Conservation (phyloP, 352 stramenopile species). For the Phytophthora kernoviae region DNA sequence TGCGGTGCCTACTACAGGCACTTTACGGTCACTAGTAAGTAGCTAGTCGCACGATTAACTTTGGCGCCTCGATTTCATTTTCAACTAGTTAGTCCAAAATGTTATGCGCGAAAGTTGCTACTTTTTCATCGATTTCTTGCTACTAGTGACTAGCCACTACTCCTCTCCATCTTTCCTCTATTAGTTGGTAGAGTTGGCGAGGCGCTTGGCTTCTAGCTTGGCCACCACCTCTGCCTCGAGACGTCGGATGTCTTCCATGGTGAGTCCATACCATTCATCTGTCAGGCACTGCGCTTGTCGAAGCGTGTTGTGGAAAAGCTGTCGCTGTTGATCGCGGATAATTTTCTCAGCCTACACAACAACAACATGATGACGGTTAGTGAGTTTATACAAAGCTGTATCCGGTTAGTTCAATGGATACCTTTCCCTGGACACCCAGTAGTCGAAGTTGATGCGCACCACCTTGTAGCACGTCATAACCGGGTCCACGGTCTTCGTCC, state of each 20-base stretch:
- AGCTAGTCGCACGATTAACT: too few species aligned
- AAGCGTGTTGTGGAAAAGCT: conserved; percentile 80
- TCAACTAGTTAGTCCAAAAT: conserved; percentile 16
- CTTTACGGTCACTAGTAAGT: too few species aligned
- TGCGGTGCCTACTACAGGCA: too few species aligned
- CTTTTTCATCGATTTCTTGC: conserved; percentile 7
- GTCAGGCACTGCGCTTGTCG: conserved; percentile 79
- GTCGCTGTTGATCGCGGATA: conserved; percentile 83
- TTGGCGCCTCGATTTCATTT: too few species aligned
- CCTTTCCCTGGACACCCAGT: conserved; percentile 85
- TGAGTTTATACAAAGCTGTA: background rate
- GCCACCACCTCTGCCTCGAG: conserved; percentile 74
- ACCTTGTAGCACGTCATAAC: conserved; percentile 90
- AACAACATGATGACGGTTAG: conserved; percentile 1
- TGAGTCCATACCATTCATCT: conserved; percentile 83
- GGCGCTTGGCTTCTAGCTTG: conserved; percentile 80
- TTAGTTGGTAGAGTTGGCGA: conserved; percentile 46
- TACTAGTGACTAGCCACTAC: too few species aligned
- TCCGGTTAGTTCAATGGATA: conserved; percentile 6
- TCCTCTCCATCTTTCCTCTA: conserved; percentile 28
- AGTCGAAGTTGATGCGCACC: conserved; percentile 89
- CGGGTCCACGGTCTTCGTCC: conserved; percentile 70
- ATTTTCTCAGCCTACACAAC: conserved; percentile 64
- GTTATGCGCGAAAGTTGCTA: conserved; percentile 14
- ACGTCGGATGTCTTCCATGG: conserved; percentile 85